phyloP scores from a whole-genome alignment of 2,329 filamentous ascomycete species.

The Rugonectria rugulosa region DNA sequence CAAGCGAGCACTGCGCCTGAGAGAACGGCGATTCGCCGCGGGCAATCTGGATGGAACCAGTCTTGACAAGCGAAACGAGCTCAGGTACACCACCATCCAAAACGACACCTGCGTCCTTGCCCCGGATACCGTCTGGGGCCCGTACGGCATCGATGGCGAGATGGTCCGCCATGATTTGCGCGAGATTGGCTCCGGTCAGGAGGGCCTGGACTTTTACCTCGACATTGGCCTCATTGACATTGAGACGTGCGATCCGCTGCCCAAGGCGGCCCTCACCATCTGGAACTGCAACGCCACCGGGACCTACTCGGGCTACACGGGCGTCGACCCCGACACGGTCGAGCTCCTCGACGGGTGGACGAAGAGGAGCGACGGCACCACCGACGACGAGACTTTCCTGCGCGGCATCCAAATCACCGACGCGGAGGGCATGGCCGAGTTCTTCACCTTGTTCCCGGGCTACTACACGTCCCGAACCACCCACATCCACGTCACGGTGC shows the following conservation, averaged over 20 bases:
- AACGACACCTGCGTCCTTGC: no score
- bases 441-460: constrained; percentile 18
- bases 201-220: constrained; percentile 22
- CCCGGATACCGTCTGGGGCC: no score
- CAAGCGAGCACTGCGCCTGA: no score
- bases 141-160: constrained; percentile 16
- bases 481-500: constrained; percentile 19
- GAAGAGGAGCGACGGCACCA: constrained; percentile 12
- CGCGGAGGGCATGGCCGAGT: constrained; percentile 16
- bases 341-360: constrained; percentile 7
- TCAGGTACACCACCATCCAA: no score
- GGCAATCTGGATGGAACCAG: no score
- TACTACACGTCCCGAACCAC: constrained; percentile 21
- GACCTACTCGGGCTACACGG: constrained; percentile 16
- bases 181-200: constrained; percentile 11
- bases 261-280: constrained; percentile 9
- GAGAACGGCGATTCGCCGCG: no score
- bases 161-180: constrained; percentile 17
- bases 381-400: constrained; percentile 14
- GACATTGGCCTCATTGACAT: constrained; percentile 21
- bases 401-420: constrained; percentile 22
- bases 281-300: constrained; percentile 24
- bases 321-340: constrained; percentile 14
- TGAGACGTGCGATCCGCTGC: constrained; percentile 17
- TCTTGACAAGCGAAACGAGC: no score